Conservation (phyloP, 2,329 filamentous ascomycete genomes). For the Fusarium circinatum region DNA sequence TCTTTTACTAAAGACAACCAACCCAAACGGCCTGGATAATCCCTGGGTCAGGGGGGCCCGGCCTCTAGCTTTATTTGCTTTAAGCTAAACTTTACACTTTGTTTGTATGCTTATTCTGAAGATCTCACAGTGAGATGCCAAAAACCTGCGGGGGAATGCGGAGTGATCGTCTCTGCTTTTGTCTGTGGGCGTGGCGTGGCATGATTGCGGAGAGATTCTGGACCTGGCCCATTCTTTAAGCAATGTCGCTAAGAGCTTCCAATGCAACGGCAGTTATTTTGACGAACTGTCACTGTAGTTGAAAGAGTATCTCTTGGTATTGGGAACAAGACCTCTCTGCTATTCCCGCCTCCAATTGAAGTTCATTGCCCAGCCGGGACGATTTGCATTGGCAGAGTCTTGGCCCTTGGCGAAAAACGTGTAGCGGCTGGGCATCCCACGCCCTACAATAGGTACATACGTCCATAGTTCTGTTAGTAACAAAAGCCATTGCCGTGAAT, state of each 20-base stretch:
- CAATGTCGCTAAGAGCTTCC: neutral
- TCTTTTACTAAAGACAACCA: neutral
- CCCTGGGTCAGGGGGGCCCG: neutral
- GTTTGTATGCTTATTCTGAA: constrained; percentile 13
- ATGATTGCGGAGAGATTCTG: constrained; percentile 28
- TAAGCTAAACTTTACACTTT: constrained; percentile 17
- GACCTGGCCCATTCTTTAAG: constrained; percentile 28
- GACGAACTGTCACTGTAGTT: neutral
- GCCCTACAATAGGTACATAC: neutral
- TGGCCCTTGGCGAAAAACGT: constrained; percentile 36
- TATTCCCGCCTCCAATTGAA: constrained; percentile 41
- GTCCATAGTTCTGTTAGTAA: neutral
- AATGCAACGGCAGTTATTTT: neutral
- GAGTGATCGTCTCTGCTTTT: neutral
- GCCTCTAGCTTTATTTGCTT: constrained; percentile 1
- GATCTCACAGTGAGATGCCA: constrained; percentile 4
- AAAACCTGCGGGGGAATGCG: constrained; percentile 25
- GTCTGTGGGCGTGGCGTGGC: neutral
- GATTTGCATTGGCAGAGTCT: constrained; percentile 19
- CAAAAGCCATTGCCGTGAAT: neutral
- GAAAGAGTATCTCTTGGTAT: neutral
- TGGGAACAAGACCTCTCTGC: constrained; percentile 11
- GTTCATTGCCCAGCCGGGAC: constrained; percentile 18
- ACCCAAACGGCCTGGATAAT: neutral
- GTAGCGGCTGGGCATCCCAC: constrained; percentile 23